Conservation (phyloP, 208 protist genomes). For the Wallacemonas sp. region DNA sequence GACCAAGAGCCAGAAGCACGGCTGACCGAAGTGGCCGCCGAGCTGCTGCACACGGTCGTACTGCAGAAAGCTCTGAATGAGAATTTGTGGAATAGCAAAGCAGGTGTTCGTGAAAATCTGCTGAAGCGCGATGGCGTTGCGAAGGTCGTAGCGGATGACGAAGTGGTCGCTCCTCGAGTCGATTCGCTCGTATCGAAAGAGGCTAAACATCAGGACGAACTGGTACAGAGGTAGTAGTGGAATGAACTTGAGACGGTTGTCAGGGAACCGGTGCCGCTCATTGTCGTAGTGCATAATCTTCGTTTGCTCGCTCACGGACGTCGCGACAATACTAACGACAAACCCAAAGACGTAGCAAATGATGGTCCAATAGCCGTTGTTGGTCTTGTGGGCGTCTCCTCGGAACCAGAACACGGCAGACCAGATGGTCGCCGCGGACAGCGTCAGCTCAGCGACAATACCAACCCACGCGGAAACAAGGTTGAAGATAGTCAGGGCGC, state of each 20-base stretch:
- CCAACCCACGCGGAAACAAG: slow-evolving; percentile 53
- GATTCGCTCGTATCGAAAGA: slow-evolving; percentile 57
- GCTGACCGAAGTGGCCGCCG: slow-evolving; percentile 16
- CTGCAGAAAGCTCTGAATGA: slow-evolving; percentile 67
- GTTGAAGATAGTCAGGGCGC: slow-evolving; percentile 27
- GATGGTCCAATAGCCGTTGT: slow-evolving; percentile 78
- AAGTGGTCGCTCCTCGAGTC: slow-evolving; percentile 55
- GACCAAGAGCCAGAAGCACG: slow-evolving; percentile 45
- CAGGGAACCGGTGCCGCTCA: slow-evolving; percentile 59
- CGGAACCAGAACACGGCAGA: slow-evolving; percentile 56
- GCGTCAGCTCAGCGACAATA: slow-evolving; percentile 43
- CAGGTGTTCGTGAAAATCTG: slow-evolving; percentile 59
- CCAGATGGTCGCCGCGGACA: slow-evolving; percentile 51
- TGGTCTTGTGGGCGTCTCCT: slow-evolving; percentile 6
- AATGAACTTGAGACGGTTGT: slow-evolving; percentile 66
- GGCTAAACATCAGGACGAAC: slow-evolving; percentile 56
- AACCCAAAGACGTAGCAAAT: slow-evolving; percentile 73
- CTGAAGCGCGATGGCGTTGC: slow-evolving; percentile 59
- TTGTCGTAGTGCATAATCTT: slow-evolving; percentile 71
- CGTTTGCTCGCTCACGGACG: slow-evolving; percentile 60
- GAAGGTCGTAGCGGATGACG: slow-evolving; percentile 83
- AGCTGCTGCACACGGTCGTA: neutral
- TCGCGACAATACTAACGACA: slow-evolving; percentile 57
- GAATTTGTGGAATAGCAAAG: slow-evolving; percentile 63
- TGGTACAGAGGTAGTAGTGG: slow-evolving; percentile 75